Base-by-base conservation (phyloP, 495 filamentous ascomycete genomes). In the Penicillium daleae region DNA sequence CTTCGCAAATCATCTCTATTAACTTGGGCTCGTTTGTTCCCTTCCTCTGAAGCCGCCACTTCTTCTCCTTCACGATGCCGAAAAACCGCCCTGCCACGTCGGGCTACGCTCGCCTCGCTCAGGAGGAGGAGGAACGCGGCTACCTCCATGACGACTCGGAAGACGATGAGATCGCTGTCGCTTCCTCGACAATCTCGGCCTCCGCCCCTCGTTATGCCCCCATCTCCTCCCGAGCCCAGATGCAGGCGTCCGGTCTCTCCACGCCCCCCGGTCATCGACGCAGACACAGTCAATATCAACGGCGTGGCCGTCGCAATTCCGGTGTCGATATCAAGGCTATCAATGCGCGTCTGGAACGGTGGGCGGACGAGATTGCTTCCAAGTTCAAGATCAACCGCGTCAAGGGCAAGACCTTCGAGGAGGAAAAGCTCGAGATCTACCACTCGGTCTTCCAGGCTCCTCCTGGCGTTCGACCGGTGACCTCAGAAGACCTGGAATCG, bases 261-360 rank as follows among this genome's bases (percentile, higher is more conserved):
- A 76, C 71, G 57, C 76, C 78, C 22, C 71, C 73, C 60, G 77
- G 72, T 32, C 70, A 78, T 63, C 79, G 76, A 68, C 78, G 80
- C 57, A 77, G 81, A 64, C 76, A 77, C 21, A 81, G 72, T 66
- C 78, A 78, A 50, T 74, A 76, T 35, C 76, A 81, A 46, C 77
- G 87, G 46, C 85, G 85, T 53, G 79, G 80, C 44, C 82, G 88
- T 64, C 89, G 92, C 61, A 96, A 92, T 71, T 92, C 92, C 31
- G 93, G 92, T 5, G 95, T 98, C 12, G 95, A 99, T 73, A 93
- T 99, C 68, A 98, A 98, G 76, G 95, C 94, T 62, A 97, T 99
- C 75, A 99, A 99, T 77, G 93, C 95, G 58, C 87, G 95, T 51
- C 81, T 99, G 21, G 95, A 99, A 74, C 83, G 91, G 66, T 99